phyloP scores from a whole-genome alignment of 2,329 filamentous ascomycete species.

The Trichoderma sp. region DNA sequence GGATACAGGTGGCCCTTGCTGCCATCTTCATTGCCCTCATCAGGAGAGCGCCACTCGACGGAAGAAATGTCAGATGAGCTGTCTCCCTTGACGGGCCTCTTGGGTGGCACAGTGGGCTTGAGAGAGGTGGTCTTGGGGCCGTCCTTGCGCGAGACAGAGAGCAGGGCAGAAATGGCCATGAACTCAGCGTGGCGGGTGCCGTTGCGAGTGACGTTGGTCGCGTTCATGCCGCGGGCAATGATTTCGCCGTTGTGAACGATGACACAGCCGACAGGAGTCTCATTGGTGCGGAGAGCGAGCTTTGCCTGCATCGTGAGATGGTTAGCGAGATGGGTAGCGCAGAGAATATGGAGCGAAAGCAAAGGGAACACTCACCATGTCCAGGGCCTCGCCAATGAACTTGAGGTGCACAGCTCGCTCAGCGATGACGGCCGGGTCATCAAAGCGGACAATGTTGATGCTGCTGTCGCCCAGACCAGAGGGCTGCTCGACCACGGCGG shows the following conservation, averaged over 20 bases:
- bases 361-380: constrained; percentile 66
- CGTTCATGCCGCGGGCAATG: constrained; percentile 93
- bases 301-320: constrained; percentile 63
- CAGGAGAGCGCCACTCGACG: constrained; percentile 33
- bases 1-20: constrained; percentile 60
- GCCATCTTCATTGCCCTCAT: constrained; percentile 57
- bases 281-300: constrained; percentile 79
- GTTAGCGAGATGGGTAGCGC: not conserved
- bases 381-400: constrained; percentile 84
- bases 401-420: constrained; percentile 43
- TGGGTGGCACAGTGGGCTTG: constrained; percentile 40
- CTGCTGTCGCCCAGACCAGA: constrained; percentile 27
- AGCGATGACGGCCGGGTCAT: constrained; percentile 38
- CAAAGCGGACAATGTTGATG: not conserved
- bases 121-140: constrained; percentile 40
- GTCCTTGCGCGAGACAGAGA: constrained; percentile 46
- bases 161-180: constrained; percentile 70
- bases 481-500: not conserved
- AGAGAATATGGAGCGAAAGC: not conserved
- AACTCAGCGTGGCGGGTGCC: constrained; percentile 96
- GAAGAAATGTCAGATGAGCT: constrained; percentile 35
- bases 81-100: constrained; percentile 25
- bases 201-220: constrained; percentile 87
- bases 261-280: constrained; percentile 96
- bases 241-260: constrained; percentile 78